Evolutionary conservation across 2,329 filamentous ascomycete species (phyloP).

Genomic region (Sporothrix brunneoviolacea): DNA sequence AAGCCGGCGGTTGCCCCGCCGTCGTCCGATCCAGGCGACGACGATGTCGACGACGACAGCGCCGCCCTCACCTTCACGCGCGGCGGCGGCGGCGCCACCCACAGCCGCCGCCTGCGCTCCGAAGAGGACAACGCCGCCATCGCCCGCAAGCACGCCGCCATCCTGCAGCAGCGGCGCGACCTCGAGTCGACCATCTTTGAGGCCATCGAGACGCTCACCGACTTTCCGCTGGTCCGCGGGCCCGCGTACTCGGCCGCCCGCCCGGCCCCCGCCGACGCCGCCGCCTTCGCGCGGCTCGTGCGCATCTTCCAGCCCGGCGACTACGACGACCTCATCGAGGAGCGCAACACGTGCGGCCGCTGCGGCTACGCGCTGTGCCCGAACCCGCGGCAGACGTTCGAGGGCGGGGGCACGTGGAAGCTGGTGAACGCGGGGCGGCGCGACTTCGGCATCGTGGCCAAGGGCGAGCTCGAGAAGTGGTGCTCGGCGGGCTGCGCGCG

Average conservation of each 20-base stretch:
- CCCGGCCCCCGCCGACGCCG: slow-evolving; percentile 52
- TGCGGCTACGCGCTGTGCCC: slow-evolving; percentile 84
- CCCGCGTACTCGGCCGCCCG: slow-evolving; percentile 36
- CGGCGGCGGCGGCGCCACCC: slow-evolving; percentile 20
- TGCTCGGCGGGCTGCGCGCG: slow-evolving; percentile 74
- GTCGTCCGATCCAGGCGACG: not conserved
- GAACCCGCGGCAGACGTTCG: slow-evolving; percentile 50
- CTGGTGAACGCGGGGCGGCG: slow-evolving; percentile 48
- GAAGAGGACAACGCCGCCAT: slow-evolving; percentile 46
- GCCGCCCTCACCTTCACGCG: slow-evolving; percentile 17
- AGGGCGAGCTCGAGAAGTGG: slow-evolving; percentile 74
- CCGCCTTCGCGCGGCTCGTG: slow-evolving; percentile 59
- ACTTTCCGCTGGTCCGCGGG: slow-evolving; percentile 38
- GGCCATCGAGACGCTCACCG: slow-evolving; percentile 64
- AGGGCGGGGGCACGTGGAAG: slow-evolving; percentile 58
- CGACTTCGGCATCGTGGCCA: slow-evolving; percentile 61
- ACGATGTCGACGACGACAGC: slow-evolving; percentile 14
- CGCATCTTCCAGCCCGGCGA: slow-evolving; percentile 76
- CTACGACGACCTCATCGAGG: slow-evolving; percentile 81
- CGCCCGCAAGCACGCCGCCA: slow-evolving; percentile 73
- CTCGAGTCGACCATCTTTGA: slow-evolving; percentile 68
- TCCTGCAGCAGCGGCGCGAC: slow-evolving; percentile 76
- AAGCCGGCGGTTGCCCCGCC: slow-evolving; percentile 38
- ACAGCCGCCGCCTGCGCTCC: slow-evolving; percentile 28
- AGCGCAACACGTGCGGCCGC: slow-evolving; percentile 74